Conservation (phyloP, 2,329 filamentous ascomycete species). For the Emergomyces orientalis region DNA sequence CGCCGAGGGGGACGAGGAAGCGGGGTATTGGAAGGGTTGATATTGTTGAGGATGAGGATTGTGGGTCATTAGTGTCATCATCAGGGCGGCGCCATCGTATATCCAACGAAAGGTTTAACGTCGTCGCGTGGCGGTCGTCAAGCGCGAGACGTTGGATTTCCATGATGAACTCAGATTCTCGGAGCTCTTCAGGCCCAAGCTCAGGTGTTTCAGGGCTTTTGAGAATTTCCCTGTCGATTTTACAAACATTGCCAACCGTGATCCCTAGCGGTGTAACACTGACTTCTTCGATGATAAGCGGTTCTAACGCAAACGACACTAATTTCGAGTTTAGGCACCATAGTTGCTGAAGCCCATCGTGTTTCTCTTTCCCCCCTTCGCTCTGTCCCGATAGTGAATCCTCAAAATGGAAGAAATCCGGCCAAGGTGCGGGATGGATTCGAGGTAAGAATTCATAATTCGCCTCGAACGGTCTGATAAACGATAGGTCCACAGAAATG, state of each 20-base stretch:
- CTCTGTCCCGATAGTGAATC: slow-evolving; percentile 27
- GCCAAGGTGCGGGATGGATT: slow-evolving; percentile 71
- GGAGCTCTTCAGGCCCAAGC: slow-evolving; percentile 58
- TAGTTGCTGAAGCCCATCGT: slow-evolving; percentile 61
- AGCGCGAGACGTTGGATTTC: slow-evolving; percentile 66
- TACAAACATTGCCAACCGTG: slow-evolving; percentile 55
- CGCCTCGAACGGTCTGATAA: slow-evolving; percentile 80
- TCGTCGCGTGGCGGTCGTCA: slow-evolving; percentile 69
- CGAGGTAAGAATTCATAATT: slow-evolving; percentile 80
- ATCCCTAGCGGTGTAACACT: slow-evolving; percentile 52
- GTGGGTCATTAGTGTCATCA: slow-evolving; percentile 19
- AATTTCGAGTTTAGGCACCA: slow-evolving; percentile 67
- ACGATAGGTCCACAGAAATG: slow-evolving; percentile 56
- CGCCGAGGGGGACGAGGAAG: slow-evolving; percentile 68
- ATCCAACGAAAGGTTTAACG: slow-evolving; percentile 63
- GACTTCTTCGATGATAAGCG: slow-evolving; percentile 54
- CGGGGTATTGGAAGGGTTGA: slow-evolving; percentile 68
- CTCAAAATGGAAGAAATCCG: slow-evolving; percentile 67
- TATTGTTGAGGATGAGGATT: slow-evolving; percentile 24
- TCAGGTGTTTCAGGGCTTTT: slow-evolving; percentile 24
- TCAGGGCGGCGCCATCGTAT: slow-evolving; percentile 64
- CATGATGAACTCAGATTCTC: slow-evolving; percentile 63
- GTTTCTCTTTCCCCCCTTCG: slow-evolving; percentile 24
- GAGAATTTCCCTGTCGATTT: slow-evolving; percentile 28
- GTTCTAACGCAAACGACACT: slow-evolving; percentile 65